Evolutionary conservation across 2,329 filamentous ascomycete genomes (phyloP).

Genomic region (Aureobasidium sp.): DNA sequence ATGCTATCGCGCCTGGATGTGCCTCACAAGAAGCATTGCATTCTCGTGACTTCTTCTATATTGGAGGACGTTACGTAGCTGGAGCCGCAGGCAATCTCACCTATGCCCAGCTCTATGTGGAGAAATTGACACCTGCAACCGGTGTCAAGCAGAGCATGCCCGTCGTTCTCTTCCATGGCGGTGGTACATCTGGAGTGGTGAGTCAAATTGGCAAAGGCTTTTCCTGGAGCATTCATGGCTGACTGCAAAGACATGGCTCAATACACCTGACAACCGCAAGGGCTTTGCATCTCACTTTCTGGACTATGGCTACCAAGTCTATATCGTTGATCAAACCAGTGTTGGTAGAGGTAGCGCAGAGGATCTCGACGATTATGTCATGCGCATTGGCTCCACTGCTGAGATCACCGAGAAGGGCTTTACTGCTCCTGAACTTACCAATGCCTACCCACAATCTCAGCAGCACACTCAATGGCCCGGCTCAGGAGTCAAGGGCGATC

Average conservation of each 20-base stretch:
- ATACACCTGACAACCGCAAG: slow-evolving; percentile 38
- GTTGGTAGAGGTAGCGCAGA: slow-evolving; percentile 18
- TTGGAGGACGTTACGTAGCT: slow-evolving; percentile 15
- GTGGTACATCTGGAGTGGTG: slow-evolving; percentile 36
- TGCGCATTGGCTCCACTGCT: slow-evolving; percentile 10
- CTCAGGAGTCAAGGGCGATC: slow-evolving; percentile 22
- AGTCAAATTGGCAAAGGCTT: slow-evolving; percentile 17
- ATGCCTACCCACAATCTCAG: slow-evolving; percentile 19
- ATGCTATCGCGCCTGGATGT: slow-evolving; percentile 3
- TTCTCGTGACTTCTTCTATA: slow-evolving; percentile 14
- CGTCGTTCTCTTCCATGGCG: slow-evolving; percentile 40
- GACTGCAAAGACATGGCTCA: slow-evolving; percentile 23
- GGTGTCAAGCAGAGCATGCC: slow-evolving; percentile 25
- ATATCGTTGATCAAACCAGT: slow-evolving; percentile 32
- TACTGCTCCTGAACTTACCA: slow-evolving; percentile 21
- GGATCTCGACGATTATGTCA: background rate
- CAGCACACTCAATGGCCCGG: slow-evolving; percentile 22
- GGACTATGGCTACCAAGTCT: slow-evolving; percentile 27
- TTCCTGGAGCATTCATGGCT: background rate
- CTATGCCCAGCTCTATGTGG: slow-evolving; percentile 10
- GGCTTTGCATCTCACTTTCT: slow-evolving; percentile 33
- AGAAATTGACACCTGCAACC: slow-evolving; percentile 14
- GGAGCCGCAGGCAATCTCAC: slow-evolving; percentile 16
- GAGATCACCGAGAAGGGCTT: slow-evolving; percentile 17
- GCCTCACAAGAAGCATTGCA: slow-evolving; percentile 7